Evolutionary conservation across 495 filamentous ascomycete species (phyloP).

Genomic region (Oidiodendron maius): DNA sequence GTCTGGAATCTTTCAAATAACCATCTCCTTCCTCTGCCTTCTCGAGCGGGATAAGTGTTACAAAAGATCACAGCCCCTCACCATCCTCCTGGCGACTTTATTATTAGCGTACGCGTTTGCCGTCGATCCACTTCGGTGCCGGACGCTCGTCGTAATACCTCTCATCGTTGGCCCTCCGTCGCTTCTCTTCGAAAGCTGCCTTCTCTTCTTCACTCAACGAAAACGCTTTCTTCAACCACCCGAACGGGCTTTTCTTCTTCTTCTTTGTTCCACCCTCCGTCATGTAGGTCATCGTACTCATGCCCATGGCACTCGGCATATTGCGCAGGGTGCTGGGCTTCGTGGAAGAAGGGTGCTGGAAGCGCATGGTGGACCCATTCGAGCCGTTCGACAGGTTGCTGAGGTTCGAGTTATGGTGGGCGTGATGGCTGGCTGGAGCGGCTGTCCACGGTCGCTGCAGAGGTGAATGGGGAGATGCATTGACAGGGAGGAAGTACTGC

Average conservation of each 20-base stretch:
- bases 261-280: conserved; percentile 32
- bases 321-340: conserved; percentile 20
- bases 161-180: conserved; percentile 13
- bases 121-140: conserved; percentile 2
- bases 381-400: conserved; percentile 21
- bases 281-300: conserved; percentile 31
- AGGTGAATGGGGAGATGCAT: conserved; percentile 49
- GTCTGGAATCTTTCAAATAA: too few relatives aligned
- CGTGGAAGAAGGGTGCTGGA: conserved; percentile 39
- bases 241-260: conserved; percentile 54
- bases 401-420: conserved; percentile 21
- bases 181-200: conserved; percentile 41
- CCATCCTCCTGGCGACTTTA: too few relatives aligned
- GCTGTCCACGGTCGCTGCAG: conserved; percentile 49
- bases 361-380: conserved; percentile 18
- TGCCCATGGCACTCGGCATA: conserved; percentile 36
- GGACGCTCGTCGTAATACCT: conserved; percentile 1
- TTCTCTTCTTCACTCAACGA: conserved; percentile 50
- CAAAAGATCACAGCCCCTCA: too few relatives aligned
- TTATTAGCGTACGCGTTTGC: conserved; percentile 3
- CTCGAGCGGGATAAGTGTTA: too few relatives aligned
- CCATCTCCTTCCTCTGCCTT: too few relatives aligned
- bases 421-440: conserved; percentile 21
- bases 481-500: conserved; percentile 47
- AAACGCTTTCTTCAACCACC: conserved; percentile 55